phyloP scores from a whole-genome alignment of 768 basidiomycete genomes.

The Tephrocybe rancida region DNA sequence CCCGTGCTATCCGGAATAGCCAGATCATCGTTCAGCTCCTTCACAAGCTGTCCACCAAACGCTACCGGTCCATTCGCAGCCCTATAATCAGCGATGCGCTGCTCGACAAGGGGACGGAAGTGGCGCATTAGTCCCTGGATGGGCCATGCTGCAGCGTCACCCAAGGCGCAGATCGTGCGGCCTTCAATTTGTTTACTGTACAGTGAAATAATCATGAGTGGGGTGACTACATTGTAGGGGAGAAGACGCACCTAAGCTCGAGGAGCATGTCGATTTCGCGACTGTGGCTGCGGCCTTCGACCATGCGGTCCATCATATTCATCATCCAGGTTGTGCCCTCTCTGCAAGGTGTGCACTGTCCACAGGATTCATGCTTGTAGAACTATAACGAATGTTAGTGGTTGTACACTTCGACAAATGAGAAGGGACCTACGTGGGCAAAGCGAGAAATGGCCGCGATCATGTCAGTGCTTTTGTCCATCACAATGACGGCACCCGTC shows the following conservation, averaged over 20 bases:
- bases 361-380: slow-evolving; percentile 99
- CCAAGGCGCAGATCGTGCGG: slow-evolving; percentile 94
- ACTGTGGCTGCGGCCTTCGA: slow-evolving; percentile 85
- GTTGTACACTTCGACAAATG: not conserved
- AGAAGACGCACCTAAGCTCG: slow-evolving; percentile 76
- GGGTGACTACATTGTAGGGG: not conserved
- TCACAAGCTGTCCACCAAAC: slow-evolving; percentile 82
- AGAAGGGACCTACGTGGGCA: slow-evolving; percentile 53
- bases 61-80: slow-evolving; percentile 78
- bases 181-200: slow-evolving; percentile 93
- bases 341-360: slow-evolving; percentile 94
- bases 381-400: slow-evolving; percentile 49
- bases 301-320: slow-evolving; percentile 99
- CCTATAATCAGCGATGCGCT: slow-evolving; percentile 79
- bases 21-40: slow-evolving; percentile 66
- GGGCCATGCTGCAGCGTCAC: slow-evolving; percentile 98
- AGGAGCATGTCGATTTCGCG: slow-evolving; percentile 99
- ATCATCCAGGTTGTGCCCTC: slow-evolving; percentile 99
- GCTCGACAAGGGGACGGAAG: slow-evolving; percentile 95
- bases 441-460: slow-evolving; percentile 94
- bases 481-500: slow-evolving; percentile 98
- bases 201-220: not conserved
- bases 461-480: slow-evolving; percentile 97
- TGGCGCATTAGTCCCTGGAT: slow-evolving; percentile 98
- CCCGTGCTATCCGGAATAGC: slow-evolving; percentile 81